Conservation (phyloP, 495 filamentous ascomycete genomes). For the Umbilicaria muhlenbergii region DNA sequence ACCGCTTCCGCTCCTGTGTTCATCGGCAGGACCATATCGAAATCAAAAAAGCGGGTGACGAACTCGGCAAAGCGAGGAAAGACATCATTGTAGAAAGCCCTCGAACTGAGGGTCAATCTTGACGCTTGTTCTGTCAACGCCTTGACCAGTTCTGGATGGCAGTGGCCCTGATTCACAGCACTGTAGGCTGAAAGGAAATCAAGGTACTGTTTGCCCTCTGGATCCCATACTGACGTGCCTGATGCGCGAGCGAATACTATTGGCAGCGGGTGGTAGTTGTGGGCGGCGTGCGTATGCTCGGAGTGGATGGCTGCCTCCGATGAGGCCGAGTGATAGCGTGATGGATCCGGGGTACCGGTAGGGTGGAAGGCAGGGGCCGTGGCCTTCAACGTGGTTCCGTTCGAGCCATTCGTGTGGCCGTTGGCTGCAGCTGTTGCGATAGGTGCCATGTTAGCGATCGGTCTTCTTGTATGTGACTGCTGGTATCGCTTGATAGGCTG, state of each 20-base stretch:
- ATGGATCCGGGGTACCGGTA: constrained; percentile 26
- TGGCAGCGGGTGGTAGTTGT: constrained; percentile 98
- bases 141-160: constrained; percentile 86
- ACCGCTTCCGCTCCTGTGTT: constrained; percentile 99
- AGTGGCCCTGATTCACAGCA: constrained; percentile 97
- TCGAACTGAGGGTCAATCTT: constrained; percentile 80
- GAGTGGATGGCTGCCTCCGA: constrained; percentile 63
- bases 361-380: constrained; percentile 36
- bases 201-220: constrained; percentile 87
- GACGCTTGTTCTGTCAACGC: constrained; percentile 82
- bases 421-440: constrained; percentile 17
- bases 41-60: constrained; percentile 76
- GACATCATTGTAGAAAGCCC: constrained; percentile 98
- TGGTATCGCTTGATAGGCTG: not conserved
- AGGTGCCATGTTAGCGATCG: constrained; percentile 24
- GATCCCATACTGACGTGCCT: constrained; percentile 88
- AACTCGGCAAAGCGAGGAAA: constrained; percentile 94
- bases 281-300: constrained; percentile 76
- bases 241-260: constrained; percentile 74
- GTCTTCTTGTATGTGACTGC: not conserved
- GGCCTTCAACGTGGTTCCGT: constrained; percentile 24
- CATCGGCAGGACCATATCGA: constrained; percentile 98
- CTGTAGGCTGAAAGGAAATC: constrained; percentile 98
- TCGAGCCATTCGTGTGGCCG: constrained; percentile 16
- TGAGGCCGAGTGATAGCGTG: constrained; percentile 62